phyloP scores from a whole-genome alignment of 2,329 filamentous ascomycete species.

The Cladosporium phlei region DNA sequence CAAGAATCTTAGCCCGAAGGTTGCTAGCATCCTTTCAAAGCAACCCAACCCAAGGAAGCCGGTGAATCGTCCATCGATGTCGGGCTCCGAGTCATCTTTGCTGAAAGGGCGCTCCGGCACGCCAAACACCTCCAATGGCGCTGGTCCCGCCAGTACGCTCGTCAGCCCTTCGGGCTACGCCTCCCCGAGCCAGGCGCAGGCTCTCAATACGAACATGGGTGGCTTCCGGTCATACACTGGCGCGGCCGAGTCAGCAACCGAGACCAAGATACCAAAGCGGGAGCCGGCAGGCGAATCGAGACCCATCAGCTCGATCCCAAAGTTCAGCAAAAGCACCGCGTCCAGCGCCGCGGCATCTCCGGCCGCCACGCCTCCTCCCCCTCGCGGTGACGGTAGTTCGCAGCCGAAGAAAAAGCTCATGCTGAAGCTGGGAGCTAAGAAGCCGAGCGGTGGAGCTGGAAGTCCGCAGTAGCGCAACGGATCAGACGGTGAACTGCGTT shows the following conservation, averaged over 20 bases:
- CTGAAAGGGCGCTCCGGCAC: not conserved
- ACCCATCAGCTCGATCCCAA: not conserved
- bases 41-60: conserved; percentile 1
- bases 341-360: conserved; percentile 8
- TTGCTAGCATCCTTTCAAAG: conserved; percentile 1
- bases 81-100: not conserved
- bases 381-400: not conserved
- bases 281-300: not conserved
- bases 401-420: conserved; percentile 26
- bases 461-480: not conserved
- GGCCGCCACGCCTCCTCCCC: not conserved
- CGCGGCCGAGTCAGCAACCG: not conserved
- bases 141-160: conserved; percentile 6
- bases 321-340: conserved; percentile 8
- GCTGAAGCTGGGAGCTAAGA: conserved; percentile 20
- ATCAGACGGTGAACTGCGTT: no score
- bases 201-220: conserved; percentile 26
- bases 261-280: not conserved
- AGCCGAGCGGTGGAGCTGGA: not conserved
- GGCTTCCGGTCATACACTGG: conserved; percentile 26
- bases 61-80: not conserved
- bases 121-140: conserved; percentile 9
- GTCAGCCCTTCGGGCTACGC: conserved; percentile 16
- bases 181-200: conserved; percentile 15
- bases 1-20: not conserved